Evolutionary conservation across 441 rosid species (phyloP), one percentile per base, ranked within the genome.

Genomic region (Geranium incanum): DNA sequence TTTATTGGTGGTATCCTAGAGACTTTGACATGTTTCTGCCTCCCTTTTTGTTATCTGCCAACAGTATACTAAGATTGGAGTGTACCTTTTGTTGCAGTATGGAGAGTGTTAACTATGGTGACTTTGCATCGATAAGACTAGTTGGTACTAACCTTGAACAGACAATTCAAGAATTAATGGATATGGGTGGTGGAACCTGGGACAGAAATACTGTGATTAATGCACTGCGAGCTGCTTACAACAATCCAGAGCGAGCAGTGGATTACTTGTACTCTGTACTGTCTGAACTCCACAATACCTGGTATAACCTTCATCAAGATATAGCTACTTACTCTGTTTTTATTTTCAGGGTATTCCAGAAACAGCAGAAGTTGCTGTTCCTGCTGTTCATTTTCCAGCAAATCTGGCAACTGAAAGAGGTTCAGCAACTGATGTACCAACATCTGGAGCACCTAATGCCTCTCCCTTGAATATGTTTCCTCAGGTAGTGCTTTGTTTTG

Each of bases 391-490:
- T 68, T 65, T 84, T 38, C 78, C 88, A 68, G 79, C 85, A 66
- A 70, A 73, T 74, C 93, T 86, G 82, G 72, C 83, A 15, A 74
- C 83, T 77, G 93, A 87, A 79, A 76, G 84, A 50, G 89, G 79
- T 69, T 84, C 84, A 71, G 78, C 83, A 28, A 76, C 80, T 48
- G 81, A 75, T 71, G 80, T 84, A 67, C 88, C 93, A 38, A 78
- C 73, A 36, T 84, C 95, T 52, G 88, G 92, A 73, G 95, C 81
- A 69, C 99, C 99, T 65, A 95, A 95, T 83, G 74, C 98, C 16
- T 83, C 93, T 70, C 99, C 99, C 71, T 83, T 95, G 81, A 91
- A 95, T 82, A 85, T 95, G 86, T 95, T 95, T 82, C 98, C 99
- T 65, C 88, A 87, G 98, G 98, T 92, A 77, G 69, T 77, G 57